A percentile compares a stretch with the other conserved stretches of the same genome.
phyloP scores from a whole-genome alignment of 306 rosid genomes.

The Pyrus bretschneideri region DNA sequence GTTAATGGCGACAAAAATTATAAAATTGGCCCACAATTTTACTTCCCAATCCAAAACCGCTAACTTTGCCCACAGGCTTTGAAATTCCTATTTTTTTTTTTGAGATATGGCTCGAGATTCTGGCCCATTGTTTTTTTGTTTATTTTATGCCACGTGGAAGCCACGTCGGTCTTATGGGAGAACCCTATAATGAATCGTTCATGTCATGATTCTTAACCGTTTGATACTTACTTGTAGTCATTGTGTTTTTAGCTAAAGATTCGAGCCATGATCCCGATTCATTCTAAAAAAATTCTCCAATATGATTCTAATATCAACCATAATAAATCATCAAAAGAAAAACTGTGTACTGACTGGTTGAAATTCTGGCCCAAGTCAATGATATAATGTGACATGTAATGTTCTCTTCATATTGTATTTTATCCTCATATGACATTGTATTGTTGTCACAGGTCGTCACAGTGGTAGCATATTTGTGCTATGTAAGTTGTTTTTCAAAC shows the following conservation, averaged over 20 bases:
- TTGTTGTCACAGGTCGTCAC: accelerated
- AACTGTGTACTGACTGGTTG: background rate
- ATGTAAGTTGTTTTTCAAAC: background rate
- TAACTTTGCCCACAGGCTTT: background rate
- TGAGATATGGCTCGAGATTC: background rate
- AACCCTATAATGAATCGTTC: too few relatives aligned
- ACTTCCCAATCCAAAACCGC: background rate
- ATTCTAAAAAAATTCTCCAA: too few relatives aligned
- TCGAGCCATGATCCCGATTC: background rate
- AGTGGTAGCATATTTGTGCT: too few relatives aligned
- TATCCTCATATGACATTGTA: too few relatives aligned
- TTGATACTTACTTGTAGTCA: background rate
- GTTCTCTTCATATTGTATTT: too few relatives aligned
- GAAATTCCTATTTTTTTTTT: background rate
- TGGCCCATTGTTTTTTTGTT: background rate
- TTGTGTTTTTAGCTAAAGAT: too few relatives aligned
- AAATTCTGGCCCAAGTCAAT: accelerated
- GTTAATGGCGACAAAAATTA: background rate
- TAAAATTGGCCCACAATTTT: background rate
- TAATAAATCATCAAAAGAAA: too few relatives aligned
- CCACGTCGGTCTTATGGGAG: background rate
- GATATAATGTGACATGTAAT: background rate
- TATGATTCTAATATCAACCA: too few relatives aligned
- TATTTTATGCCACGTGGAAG: background rate
- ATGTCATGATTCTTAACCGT: background rate